Base-by-base conservation (phyloP, 768 basidiomycete genomes). In the Boletus eberwhitei region DNA sequence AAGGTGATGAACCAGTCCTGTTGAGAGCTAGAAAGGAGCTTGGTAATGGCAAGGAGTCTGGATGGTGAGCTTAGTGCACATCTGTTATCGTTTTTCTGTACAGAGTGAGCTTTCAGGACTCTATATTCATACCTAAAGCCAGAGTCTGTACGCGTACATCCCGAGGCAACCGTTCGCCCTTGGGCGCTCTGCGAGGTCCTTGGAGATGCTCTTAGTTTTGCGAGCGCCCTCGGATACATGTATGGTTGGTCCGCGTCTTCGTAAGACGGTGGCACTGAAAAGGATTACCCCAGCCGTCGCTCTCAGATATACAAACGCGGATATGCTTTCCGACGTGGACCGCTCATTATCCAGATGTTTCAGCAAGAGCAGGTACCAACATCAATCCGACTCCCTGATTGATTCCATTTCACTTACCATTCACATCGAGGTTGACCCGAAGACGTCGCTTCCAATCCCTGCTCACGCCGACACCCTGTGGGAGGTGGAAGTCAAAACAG, bases 401-500 rank as follows among this genome's bases (percentile, higher is more conserved):
- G 36, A 32, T n/a, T 38, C 17, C 29, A 24, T 47, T 51, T 48
- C 12, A 50, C 58, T 60, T 13, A 60, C 43, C 50, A 41, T 55
- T 43, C 38, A 22, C 36, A 19, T 41, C 53, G 41, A 93, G 89
- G 80, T 87, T 34, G 88, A 91, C 62, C 79, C 81, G 0, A 87
- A 81, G 70, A 90, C 88, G 5, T 85, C 85, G 50, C 82, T 85
- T 59, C 85, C 88, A 0, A 85, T 85, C 42, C 85, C 87, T 36
- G 87, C 87, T n/a, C 87, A 88, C 52, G 72, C 83, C 8, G 88
- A 89, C 60, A 88, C 89, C 0, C 76, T 90, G 6, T 93, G 90
- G 90, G 87, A 92, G 66, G 89, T 93, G 36, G 88, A 93, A 73
- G 90, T 91, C 47, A 91, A 88, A 68, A 90, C 90, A 1, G 87